Conservation (phyloP, 495 filamentous ascomycete genomes). For the Aspergillus sclerotiicarbonarius region DNA sequence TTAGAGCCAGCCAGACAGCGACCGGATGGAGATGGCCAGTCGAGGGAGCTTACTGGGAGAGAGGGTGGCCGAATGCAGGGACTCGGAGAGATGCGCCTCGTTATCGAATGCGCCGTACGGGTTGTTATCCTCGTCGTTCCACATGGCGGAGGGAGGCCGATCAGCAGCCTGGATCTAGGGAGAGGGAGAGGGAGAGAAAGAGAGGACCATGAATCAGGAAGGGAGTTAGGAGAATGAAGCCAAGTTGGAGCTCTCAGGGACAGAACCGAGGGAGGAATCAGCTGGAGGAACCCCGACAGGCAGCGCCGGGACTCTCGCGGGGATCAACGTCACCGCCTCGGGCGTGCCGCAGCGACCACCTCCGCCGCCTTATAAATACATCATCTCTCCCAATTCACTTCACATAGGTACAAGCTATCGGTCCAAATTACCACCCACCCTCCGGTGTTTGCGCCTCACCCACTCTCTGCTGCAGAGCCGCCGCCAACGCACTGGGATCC, state of each 20-base stretch:
- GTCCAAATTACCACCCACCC: neutral
- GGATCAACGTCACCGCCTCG: neutral
- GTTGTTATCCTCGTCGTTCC: slow-evolving; percentile 94
- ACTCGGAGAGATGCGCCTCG: slow-evolving; percentile 73
- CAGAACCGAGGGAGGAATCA: neutral
- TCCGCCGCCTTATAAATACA: neutral
- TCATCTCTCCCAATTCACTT: neutral
- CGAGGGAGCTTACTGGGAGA: slow-evolving; percentile 42
- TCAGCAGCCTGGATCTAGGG: slow-evolving; percentile 20
- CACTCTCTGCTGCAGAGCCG: neutral
- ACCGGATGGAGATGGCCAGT: neutral
- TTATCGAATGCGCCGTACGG: slow-evolving; percentile 89
- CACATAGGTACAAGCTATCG: neutral
- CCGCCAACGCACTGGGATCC: neutral
- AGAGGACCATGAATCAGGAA: neutral
- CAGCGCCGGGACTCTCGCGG: neutral
- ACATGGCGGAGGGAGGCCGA: slow-evolving; percentile 34
- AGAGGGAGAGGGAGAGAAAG: neutral
- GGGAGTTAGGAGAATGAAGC: neutral
- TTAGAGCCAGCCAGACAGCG: slow-evolving; percentile 15
- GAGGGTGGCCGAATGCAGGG: slow-evolving; percentile 62
- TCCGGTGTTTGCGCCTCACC: neutral
- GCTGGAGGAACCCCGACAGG: neutral
- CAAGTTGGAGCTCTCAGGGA: neutral
- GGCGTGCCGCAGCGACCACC: neutral